Evolutionary conservation across 1,284 basidiomycete genomes (phyloP), one percentile per base, ranked within the genome.

Genomic region (Puccinia brachypodii): DNA sequence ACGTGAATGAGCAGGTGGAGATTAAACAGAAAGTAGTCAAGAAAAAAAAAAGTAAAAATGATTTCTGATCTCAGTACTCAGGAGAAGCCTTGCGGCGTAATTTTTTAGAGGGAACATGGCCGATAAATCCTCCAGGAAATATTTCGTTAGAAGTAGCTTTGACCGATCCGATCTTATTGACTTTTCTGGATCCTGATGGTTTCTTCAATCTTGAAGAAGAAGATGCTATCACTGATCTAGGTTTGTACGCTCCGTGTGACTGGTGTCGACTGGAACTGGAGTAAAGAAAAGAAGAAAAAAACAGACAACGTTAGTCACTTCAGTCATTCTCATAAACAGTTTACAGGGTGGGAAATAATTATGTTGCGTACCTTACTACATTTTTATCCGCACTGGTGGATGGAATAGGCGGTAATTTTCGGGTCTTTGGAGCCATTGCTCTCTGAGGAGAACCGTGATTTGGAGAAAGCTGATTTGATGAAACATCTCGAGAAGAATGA

Each of bases 31-130:
- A 4, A 11, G 3, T 28, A 58, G 31, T 7, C 25, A 7, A 58
- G 56, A 58, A 31, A 58, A 3, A 58, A 25, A 58, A 28, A 53
- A 53, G 4, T 13, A 58, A n/a, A 58, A 31, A 58, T 31, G 56
- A 58, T 62, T 31, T 31, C 31, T 4, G 25, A 33, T 31, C n/a
- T 68, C 25, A 68, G 28, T 33, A 72, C 28, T 74, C 53, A 31
- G 72, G 72, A 14, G 47, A 56, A 6, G 72, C 72, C 53, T 74
- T 74, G n/a, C 72, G 22, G n/a, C 72, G 47, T 42, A 74, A 42
- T 74, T 74, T 74, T 60, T 74, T 74, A 38, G 72, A 58, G n/a
- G 72, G 72, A n/a, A 53, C 56, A 9, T 53, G 72, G 13, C 72
- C 72, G 33, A 74, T 33, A 42, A 38, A 74, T 3, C 72, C 72